Base-by-base conservation (phyloP, 1,284 basidiomycete genomes). In the Marasmius fiardii region DNA sequence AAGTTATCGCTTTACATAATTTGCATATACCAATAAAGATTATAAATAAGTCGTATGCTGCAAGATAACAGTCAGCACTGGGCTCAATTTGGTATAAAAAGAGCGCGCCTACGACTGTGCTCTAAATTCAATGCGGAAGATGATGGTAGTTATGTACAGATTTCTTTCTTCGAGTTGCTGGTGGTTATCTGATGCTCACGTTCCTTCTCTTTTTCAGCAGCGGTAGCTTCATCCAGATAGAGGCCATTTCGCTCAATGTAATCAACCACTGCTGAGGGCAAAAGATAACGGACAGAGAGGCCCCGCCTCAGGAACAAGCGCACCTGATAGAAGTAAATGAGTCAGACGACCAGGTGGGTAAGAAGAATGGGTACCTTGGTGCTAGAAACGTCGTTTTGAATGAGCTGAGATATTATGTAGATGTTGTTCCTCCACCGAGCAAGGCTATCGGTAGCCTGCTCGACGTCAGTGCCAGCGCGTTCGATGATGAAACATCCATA, bases 321-420 rank as follows among this genome's bases (percentile, higher is more conserved):
- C 56, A 86, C 79, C 79, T 81, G 58, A 21, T 47, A 14, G 45
- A 7, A 35, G 34, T 41, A 18, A 21, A 51, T 50, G 37, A 24
- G 54, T 26, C 20, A 58, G 20, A 64, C 33, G 23, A 49, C 35
- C 16, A 35, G 52, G 52, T 43, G 18, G 39, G 55, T 33, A 28
- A 56, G 37, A 41, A 21, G 24, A 31, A 31, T 31, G 28, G 5
- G 34, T 57, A 94, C 93, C 77, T 98, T 98, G 26, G 95, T 97
- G 58, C 90, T 93, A 16, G 93, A 96, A 49, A 99, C 96, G 69
- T 99, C 96, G 71, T 99, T 99, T 72, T 98, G 95, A 63, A 99
- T 98, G 53, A 98, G 84, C 72, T 99, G 96, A 56, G 92, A 89
- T 65, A 97, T 91, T 62, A 98, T 86, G 68, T 94, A 88, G 61